phyloP scores from a whole-genome alignment of 345 rosid species.

The Erodium maritimum region DNA sequence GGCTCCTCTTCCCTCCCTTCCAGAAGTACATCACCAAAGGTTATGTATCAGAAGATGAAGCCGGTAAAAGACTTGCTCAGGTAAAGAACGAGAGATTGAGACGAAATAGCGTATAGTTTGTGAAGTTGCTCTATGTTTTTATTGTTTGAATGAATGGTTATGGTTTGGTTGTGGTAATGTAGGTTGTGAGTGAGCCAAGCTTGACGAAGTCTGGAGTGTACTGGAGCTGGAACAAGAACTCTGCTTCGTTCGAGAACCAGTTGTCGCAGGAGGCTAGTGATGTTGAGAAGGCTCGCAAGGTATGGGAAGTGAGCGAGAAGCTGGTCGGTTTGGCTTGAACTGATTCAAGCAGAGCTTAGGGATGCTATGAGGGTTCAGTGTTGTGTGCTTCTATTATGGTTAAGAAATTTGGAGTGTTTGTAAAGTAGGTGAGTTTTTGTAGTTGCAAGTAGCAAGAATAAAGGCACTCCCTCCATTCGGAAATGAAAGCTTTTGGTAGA shows the following conservation, averaged over 20 bases:
- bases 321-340: slow-evolving; percentile 74
- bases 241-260: slow-evolving; percentile 92
- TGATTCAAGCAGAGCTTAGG: too few species aligned
- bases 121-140: too few species aligned
- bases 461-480: too few species aligned
- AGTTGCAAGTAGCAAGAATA: too few species aligned
- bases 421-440: too few species aligned
- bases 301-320: slow-evolving; percentile 97
- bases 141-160: too few species aligned
- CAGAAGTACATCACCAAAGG: slow-evolving; percentile 98
- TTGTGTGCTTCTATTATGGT: too few species aligned
- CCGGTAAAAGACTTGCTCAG: slow-evolving; percentile 95
- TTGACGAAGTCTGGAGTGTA: slow-evolving; percentile 88
- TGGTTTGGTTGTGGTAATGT: background rate
- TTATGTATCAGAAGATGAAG: slow-evolving; percentile 76
- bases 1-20: slow-evolving; percentile 89
- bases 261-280: slow-evolving; percentile 89
- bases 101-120: background rate
- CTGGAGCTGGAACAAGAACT: slow-evolving; percentile 96
- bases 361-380: too few species aligned
- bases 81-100: slow-evolving; percentile 18
- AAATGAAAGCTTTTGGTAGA: too few species aligned
- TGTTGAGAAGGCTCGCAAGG: slow-evolving; percentile 70
- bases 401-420: too few species aligned
- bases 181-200: slow-evolving; percentile 82